phyloP scores from a whole-genome alignment of 2,329 filamentous ascomycete species.

The Cladobotryum protrusum region DNA sequence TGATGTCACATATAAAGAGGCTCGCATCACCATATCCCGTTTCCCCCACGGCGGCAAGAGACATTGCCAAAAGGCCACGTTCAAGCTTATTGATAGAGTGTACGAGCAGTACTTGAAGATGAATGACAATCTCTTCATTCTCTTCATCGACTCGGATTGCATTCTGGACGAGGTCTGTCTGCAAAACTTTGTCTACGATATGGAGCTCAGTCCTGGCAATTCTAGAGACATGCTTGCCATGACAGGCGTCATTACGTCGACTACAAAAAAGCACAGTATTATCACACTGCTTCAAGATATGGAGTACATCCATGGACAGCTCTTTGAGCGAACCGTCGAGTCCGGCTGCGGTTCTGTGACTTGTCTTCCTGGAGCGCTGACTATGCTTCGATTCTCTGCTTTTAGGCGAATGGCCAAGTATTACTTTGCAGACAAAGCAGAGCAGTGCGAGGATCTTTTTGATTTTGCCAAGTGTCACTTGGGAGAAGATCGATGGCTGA shows the following conservation, averaged over 20 bases:
- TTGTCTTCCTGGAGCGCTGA: conserved; percentile 89
- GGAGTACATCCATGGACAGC: conserved; percentile 95
- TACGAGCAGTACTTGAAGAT: conserved; percentile 80
- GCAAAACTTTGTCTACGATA: conserved; percentile 97
- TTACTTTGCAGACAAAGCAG: conserved; percentile 95
- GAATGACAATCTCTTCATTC: conserved; percentile 88
- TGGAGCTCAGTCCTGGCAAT: conserved; percentile 93
- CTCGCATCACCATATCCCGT: conserved; percentile 81
- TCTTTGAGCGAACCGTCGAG: conserved; percentile 93
- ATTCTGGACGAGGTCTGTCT: conserved; percentile 86
- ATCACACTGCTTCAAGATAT: conserved; percentile 94
- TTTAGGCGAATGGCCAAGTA: conserved; percentile 97
- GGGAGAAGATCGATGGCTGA: conserved; percentile 94
- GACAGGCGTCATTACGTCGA: conserved; percentile 95
- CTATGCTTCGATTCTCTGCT: conserved; percentile 90
- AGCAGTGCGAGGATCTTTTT: conserved; percentile 91
- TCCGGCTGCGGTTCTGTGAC: conserved; percentile 92
- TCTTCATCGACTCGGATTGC: conserved; percentile 97
- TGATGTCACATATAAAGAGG: conserved; percentile 76
- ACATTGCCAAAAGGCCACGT: conserved; percentile 88
- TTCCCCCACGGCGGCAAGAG: conserved; percentile 93
- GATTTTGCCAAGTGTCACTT: conserved; percentile 94
- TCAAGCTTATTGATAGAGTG: conserved; percentile 86
- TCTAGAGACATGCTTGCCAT: conserved; percentile 91
- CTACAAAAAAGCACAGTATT: conserved; percentile 78